Conservation (phyloP, 148 eudicot species). For the Cornus suecica region DNA sequence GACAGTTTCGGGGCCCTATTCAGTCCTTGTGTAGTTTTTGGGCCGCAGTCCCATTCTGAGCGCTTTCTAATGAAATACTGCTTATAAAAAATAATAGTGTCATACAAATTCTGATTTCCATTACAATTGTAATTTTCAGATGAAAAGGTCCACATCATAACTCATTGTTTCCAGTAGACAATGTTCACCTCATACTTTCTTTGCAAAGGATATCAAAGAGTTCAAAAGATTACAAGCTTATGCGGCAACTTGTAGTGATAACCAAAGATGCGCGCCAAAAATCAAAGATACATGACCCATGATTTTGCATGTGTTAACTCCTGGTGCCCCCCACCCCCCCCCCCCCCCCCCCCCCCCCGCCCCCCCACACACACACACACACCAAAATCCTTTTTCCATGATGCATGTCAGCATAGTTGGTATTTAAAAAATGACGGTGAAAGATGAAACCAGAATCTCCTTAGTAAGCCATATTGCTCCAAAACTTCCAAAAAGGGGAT, state of each 20-base stretch:
- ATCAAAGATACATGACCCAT: neutral
- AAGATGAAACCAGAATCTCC: neutral
- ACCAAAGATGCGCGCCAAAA: neutral
- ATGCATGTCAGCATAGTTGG: neutral
- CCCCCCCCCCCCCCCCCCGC: no score
- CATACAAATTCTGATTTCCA: neutral
- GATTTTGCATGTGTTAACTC: no score
- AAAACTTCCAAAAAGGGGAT: neutral
- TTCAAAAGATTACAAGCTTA: neutral
- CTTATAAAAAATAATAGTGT: no score
- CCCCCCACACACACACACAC: no score
- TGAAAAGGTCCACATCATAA: no score
- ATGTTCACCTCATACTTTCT: neutral
- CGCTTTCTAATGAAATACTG: no score
- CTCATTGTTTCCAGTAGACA: neutral
- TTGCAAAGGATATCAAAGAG: neutral
- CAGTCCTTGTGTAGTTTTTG: no score
- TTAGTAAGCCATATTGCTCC: neutral
- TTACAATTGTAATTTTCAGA: neutral
- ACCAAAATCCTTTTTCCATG: no score
- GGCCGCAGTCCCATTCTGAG: no score
- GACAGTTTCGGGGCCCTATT: no score
- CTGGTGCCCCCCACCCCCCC: no score
- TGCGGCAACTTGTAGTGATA: neutral
- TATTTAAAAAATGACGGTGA: neutral